Percentiles rank a stretch among this genome's conserved stretches.
Conservation (phyloP, 2,329 filamentous ascomycete species). For the Coniochaeta ligniaria region DNA sequence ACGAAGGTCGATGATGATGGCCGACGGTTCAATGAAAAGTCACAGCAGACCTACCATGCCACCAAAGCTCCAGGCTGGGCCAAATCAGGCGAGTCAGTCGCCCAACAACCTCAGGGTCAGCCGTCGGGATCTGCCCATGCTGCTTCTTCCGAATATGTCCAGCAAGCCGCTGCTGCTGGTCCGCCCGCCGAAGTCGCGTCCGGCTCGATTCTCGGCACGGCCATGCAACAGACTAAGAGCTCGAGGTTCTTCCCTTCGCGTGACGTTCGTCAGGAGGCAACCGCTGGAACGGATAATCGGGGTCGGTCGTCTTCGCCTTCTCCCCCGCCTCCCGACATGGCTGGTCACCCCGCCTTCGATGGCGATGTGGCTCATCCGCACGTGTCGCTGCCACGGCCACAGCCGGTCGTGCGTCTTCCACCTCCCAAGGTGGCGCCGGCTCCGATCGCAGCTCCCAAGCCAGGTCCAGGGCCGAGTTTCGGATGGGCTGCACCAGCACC, state of each 20-base stretch:
- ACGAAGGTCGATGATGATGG: constrained; percentile 27
- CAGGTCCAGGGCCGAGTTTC: constrained; percentile 12
- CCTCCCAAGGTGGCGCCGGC: constrained; percentile 41
- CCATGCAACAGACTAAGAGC: constrained; percentile 37
- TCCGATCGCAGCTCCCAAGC: constrained; percentile 19
- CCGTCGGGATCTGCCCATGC: background rate
- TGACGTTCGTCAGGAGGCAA: constrained; percentile 34
- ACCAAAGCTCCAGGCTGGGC: background rate
- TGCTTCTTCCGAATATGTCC: constrained; percentile 8
- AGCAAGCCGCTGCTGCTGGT: constrained; percentile 1
- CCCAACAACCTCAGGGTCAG: background rate
- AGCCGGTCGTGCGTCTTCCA: constrained; percentile 76
- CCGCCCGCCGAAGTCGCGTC: constrained; percentile 4
- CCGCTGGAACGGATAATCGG: constrained; percentile 13
- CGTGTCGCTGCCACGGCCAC: constrained; percentile 61
- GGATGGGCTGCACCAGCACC: constrained; percentile 27
- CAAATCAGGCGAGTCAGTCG: background rate
- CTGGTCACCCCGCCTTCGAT: constrained; percentile 65
- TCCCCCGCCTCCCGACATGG: constrained; percentile 64
- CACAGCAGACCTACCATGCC: background rate
- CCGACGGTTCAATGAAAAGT: constrained; percentile 20
- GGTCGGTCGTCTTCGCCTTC: constrained; percentile 54
- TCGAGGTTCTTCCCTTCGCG: constrained; percentile 57
- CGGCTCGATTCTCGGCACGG: constrained; percentile 10
- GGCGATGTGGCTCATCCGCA: constrained; percentile 58